Base-by-base conservation (phyloP, 2,329 filamentous ascomycete species). In the Teratosphaeria viscida region DNA sequence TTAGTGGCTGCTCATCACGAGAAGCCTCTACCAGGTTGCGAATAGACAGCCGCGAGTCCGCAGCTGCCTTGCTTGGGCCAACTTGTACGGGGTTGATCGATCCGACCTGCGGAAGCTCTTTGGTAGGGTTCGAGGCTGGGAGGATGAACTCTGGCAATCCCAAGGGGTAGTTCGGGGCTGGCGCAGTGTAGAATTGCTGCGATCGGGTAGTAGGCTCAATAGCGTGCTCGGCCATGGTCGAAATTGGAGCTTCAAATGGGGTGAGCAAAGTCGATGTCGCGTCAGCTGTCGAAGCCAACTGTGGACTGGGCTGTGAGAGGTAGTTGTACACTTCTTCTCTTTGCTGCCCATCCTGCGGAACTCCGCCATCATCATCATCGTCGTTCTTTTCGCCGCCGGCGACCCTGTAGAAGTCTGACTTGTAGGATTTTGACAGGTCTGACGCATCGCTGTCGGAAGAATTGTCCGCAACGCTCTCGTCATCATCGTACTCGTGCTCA, bases 391-490 rank as follows among this genome's bases (percentile, higher is more conserved):
- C 26, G 27, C 63, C 63, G 11, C 62, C 63, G 11, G 61, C 58
- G 5, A 26, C 37, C 8, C 32, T 54, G 19, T 58, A 43, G 6
- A 35, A 35, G 39, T 43, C 32, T 37, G 27, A 23, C 23, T 29
- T 11, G 23, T 16, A 53, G 47, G 26, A 12, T 16, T 55, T 14
- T 4, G 54, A 58, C n/a, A 60, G n/a, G 10, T 58, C 57, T 8
- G 59, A 59, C 6, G 52, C 52, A 26, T 58, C 57, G 53, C 58
- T 58, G 11, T 58, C 58, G 14, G 52, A 55, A 14, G 47, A 23
- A 32, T 62, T 37, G 47, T 66, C 64, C 2, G 63, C 62, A 19
- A 58, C 55, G 27, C 47, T 19, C 19, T 62, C 47, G 14, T 61
- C 39, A 10, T 58, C 62, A 26, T 59, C 59, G n/a, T 57, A 52